Conservation (phyloP, 2,329 filamentous ascomycete genomes). For the Diaporthe citri region DNA sequence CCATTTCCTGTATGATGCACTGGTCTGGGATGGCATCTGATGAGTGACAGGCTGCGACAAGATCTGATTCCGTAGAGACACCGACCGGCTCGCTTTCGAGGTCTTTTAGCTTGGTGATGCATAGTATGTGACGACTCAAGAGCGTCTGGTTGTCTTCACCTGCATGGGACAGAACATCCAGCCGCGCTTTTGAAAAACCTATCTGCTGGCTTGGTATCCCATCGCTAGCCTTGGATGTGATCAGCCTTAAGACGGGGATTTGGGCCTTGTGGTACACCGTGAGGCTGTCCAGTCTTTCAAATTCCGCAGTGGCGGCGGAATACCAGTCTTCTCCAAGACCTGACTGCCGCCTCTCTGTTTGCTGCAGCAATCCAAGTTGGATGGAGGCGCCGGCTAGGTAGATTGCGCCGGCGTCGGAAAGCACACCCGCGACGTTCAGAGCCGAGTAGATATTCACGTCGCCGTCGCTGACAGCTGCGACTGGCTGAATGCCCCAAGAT, state of each 20-base stretch:
- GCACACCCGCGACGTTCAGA: slow-evolving; percentile 77
- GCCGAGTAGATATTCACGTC: slow-evolving; percentile 77
- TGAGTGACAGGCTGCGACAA: not conserved
- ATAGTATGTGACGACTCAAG: not conserved
- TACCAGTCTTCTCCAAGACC: not conserved
- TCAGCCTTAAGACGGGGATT: not conserved
- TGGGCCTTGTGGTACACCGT: not conserved
- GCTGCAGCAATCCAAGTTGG: not conserved
- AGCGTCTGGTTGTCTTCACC: not conserved
- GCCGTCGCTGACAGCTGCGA: slow-evolving; percentile 62
- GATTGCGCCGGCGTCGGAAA: slow-evolving; percentile 78
- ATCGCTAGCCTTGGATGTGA: too few relatives aligned
- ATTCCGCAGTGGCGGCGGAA: not conserved
- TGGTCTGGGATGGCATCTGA: not conserved
- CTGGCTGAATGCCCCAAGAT: slow-evolving; percentile 65
- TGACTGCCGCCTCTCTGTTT: accelerated
- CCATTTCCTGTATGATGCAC: not conserved
- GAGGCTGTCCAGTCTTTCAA: not conserved
- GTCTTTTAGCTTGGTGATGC: not conserved
- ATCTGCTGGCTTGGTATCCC: not conserved
- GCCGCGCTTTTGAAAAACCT: not conserved
- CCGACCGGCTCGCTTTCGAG: too few relatives aligned
- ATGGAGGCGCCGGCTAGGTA: slow-evolving; percentile 71
- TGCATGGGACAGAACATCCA: not conserved
- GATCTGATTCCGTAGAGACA: too few relatives aligned